Evolutionary conservation across 768 basidiomycete species (phyloP), one percentile per base, ranked within the genome.

Genomic region (Pisolithus orientalis): DNA sequence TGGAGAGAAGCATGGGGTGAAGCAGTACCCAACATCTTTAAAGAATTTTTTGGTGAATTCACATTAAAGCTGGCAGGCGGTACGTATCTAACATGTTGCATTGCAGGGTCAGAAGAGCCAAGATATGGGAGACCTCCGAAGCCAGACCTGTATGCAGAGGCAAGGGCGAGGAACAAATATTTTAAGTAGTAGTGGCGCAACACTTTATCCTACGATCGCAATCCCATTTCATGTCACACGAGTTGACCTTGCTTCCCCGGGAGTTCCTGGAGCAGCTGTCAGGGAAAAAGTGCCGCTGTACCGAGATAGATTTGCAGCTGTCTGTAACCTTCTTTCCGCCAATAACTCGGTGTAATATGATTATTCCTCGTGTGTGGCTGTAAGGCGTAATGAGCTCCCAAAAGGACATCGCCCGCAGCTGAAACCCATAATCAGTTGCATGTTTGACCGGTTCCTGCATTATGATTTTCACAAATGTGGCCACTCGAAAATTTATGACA

Each of bases 1-100:
- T 94, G 85, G 82, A 76, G 92, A 62, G 82, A 81, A 57, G 74
- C 83, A 39, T 94, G 90, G 90, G 75, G 82, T 59, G 70, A 77
- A 57, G 69, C 74, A 8, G 87, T 90, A 13, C 73, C 74, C 21
- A 75, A 73, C 8, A 82, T 93, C 53, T 89, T 92, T 70, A 60
- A 62, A 54, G 76, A 83, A 56, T 69, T 84, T 32, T 70, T 92
- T 54, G 75, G 91, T 87, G 62, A 70, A 89, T 81, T 14, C 3
- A 10, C 5, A 13, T 27, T 5, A 29, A 4, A 11, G 6, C 40
- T 16, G 5, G 42, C 46, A 16, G 21, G 5, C 5, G 6, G 25
- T 25, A n/a, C 13, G 21, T 54, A 24, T 34, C 34, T 47, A 27
- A 49, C 29, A 27, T 1, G n/a, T 11, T 25, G 11, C 17, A 32